Evolutionary conservation across 805 yeast species (phyloP).

Genomic region (Candida germanica): DNA sequence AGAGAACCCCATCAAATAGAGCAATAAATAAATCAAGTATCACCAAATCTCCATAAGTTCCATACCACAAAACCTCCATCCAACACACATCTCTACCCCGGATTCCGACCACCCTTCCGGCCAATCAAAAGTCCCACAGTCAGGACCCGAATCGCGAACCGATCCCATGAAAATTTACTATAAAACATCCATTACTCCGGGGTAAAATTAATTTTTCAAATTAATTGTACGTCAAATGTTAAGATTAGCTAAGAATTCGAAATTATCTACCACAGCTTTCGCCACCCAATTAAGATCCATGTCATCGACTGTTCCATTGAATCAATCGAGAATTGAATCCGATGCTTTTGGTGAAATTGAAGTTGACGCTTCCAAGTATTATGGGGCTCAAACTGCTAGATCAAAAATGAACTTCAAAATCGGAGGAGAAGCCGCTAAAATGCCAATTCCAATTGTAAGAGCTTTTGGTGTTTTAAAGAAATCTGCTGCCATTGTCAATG

Average conservation of each 20-base stretch:
- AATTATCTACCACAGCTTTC: neutral
- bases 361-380: slow-evolving; percentile 81
- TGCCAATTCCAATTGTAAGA: slow-evolving; percentile 86
- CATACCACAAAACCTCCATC: too few relatives aligned
- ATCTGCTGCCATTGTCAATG: slow-evolving; percentile 91
- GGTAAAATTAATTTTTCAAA: slow-evolving; percentile 2
- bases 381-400: slow-evolving; percentile 99
- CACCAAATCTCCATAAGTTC: too few relatives aligned
- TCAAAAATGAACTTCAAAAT: slow-evolving; percentile 92
- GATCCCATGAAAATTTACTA: too few relatives aligned
- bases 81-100: too few relatives aligned
- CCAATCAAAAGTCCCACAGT: neutral
- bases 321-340: slow-evolving; percentile 64
- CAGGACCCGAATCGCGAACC: too few relatives aligned
- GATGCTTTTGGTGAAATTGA: slow-evolving; percentile 98
- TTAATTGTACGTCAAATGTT: slow-evolving; percentile 23
- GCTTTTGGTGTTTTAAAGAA: slow-evolving; percentile 94
- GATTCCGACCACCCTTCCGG: too few relatives aligned
- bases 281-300: slow-evolving; percentile 22
- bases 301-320: slow-evolving; percentile 23
- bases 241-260: slow-evolving; percentile 17
- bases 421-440: slow-evolving; percentile 85
- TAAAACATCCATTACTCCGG: slow-evolving; percentile 10
- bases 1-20: too few relatives aligned
- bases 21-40: too few relatives aligned